These are phyloP conservation scores for Amanita jacksonii DNA, from an alignment of 768 basidiomycete species.

Conservation along the genomic window DNA sequence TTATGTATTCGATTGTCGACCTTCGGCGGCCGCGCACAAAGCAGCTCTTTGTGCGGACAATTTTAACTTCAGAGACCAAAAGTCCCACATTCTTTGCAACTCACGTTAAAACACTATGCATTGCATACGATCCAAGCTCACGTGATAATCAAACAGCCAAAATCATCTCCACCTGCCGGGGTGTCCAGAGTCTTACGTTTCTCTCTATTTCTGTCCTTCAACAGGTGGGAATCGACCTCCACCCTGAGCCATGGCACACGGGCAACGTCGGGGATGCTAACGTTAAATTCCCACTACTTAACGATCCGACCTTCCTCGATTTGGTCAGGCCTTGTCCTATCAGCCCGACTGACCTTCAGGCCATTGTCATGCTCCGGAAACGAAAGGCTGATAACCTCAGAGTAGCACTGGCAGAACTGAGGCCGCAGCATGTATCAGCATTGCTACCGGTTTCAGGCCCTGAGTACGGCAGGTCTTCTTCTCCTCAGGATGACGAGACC, in stretches of 20 bases:
- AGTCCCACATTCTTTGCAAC: constrained; percentile 24
- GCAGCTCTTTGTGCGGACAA: constrained; percentile 27
- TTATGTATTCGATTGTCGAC: constrained; percentile 26
- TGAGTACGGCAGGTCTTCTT: neutral
- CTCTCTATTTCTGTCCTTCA: constrained; percentile 22
- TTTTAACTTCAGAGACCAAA: constrained; percentile 25
- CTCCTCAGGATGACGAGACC: neutral
- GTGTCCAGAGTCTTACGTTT: constrained; percentile 26
- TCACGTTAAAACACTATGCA: constrained; percentile 26
- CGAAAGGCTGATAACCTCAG: neutral
- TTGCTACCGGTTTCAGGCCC: constrained; percentile 5
- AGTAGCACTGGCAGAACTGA: constrained; percentile 1
- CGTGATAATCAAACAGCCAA: constrained; percentile 18
- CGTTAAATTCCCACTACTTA: neutral
- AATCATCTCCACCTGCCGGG: constrained; percentile 25
- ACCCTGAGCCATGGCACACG: neutral
- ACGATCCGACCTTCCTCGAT: neutral
- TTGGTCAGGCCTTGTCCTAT: neutral
- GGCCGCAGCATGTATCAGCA: constrained; percentile 3
- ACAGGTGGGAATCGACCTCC: neutral
- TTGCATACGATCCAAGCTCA: constrained; percentile 24
- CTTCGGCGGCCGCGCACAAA: constrained; percentile 23
- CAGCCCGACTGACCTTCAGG: neutral
- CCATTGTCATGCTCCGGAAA: constrained; percentile 5
- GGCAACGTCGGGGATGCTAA: neutral